A percentile compares a stretch with the other conserved stretches of the same genome.
Evolutionary conservation across 768 basidiomycete species (phyloP).

Genomic region (Boletus reticuloceps): DNA sequence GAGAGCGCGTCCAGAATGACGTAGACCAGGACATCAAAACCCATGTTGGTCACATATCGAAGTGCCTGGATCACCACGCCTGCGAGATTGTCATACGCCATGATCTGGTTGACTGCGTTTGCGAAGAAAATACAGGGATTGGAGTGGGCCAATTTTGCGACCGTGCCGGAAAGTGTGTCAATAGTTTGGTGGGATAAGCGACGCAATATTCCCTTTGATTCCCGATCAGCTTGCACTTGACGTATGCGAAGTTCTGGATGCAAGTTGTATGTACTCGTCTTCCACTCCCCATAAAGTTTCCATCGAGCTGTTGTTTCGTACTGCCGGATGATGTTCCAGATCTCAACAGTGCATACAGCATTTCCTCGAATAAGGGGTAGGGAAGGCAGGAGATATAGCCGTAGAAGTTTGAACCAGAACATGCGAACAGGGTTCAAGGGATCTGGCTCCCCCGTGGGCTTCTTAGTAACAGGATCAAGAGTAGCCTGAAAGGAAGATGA

Average conservation of each 20-base stretch:
- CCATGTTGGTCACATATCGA: conserved; percentile 87
- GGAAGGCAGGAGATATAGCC: conserved; percentile 81
- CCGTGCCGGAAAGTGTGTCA: conserved; percentile 78
- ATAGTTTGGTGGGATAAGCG: conserved; percentile 83
- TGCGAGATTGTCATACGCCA: conserved; percentile 94
- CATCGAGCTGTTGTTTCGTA: conserved; percentile 82
- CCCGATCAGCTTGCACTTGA: conserved; percentile 78
- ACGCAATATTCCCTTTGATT: conserved; percentile 85
- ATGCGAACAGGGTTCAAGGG: conserved; percentile 56
- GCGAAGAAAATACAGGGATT: conserved; percentile 91
- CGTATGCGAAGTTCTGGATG: conserved; percentile 81
- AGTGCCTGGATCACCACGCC: conserved; percentile 86
- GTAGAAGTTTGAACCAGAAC: conserved; percentile 85
- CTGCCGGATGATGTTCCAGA: conserved; percentile 86
- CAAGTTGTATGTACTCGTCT: conserved; percentile 62
- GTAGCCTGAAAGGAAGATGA: conserved; percentile 36
- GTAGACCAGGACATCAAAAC: conserved; percentile 90
- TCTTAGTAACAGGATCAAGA: conserved; percentile 61
- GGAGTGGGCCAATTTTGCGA: conserved; percentile 91
- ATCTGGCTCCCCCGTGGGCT: conserved; percentile 51
- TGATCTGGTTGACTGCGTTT: conserved; percentile 89
- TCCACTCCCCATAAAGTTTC: conserved; percentile 96
- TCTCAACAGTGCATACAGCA: conserved; percentile 84
- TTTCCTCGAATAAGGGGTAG: conserved; percentile 83
- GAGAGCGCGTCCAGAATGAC: conserved; percentile 84